phyloP scores from a whole-genome alignment of 768 basidiomycete genomes.

The Sistotremastrum niveocremeum region DNA sequence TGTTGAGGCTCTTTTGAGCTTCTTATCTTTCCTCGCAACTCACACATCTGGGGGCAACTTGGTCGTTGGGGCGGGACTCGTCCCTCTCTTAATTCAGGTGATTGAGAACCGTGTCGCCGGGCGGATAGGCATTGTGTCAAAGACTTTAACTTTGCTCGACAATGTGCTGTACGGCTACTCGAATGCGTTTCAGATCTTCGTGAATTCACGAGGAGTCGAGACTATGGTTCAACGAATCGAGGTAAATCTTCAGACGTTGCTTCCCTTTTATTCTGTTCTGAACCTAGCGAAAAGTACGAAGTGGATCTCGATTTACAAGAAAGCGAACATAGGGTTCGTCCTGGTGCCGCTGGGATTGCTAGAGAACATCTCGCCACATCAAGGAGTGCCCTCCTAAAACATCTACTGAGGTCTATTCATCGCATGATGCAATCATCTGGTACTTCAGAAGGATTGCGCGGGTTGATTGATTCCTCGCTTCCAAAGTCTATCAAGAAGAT shows the following conservation, averaged over 20 bases:
- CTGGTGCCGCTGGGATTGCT: background rate
- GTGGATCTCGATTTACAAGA: slow-evolving; percentile 52
- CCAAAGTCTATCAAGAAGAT: slow-evolving; percentile 79
- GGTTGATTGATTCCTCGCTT: slow-evolving; percentile 82
- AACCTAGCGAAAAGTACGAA: slow-evolving; percentile 36
- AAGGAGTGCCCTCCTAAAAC: slow-evolving; percentile 74
- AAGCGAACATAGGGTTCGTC: slow-evolving; percentile 38
- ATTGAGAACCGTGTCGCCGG: slow-evolving; percentile 64
- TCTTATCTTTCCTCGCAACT: slow-evolving; percentile 78
- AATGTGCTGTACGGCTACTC: slow-evolving; percentile 82
- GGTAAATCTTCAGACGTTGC: slow-evolving; percentile 30
- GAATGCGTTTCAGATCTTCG: slow-evolving; percentile 80
- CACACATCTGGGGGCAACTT: slow-evolving; percentile 80
- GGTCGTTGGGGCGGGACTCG: slow-evolving; percentile 87
- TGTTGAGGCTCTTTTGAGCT: slow-evolving; percentile 72
- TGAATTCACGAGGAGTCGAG: slow-evolving; percentile 71
- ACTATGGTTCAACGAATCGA: slow-evolving; percentile 77
- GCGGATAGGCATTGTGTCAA: slow-evolving; percentile 67
- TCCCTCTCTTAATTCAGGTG: slow-evolving; percentile 80
- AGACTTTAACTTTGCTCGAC: slow-evolving; percentile 86
- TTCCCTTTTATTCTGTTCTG: slow-evolving; percentile 1
- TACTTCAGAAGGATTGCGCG: slow-evolving; percentile 85
- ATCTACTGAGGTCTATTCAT: slow-evolving; percentile 82
- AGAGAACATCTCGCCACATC: slow-evolving; percentile 1
- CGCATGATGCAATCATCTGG: slow-evolving; percentile 97